Evolutionary conservation across 2,329 filamentous ascomycete species (phyloP), one percentile per base, ranked within the genome.

Genomic region (Hypomyces rosellus): DNA sequence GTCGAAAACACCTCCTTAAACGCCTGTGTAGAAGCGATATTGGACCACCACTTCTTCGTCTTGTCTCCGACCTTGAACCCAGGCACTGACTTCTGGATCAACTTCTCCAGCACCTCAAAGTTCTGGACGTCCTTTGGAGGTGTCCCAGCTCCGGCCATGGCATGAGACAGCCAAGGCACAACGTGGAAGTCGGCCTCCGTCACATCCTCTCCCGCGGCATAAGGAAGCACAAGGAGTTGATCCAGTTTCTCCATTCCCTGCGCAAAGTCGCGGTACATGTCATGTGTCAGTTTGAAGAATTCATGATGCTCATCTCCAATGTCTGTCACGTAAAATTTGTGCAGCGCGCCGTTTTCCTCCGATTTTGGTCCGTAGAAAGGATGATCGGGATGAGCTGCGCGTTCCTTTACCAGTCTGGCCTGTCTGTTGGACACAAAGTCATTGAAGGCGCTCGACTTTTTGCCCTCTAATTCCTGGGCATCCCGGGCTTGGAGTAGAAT

Each of bases 321-420:
- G 4, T 49, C 47, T 1, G 40, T 41, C 5, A 45, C 43, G 43
- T 58, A 58, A 11, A 50, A 22, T 1, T 36, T 49, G 34, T 45
- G 30, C 12, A 58, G 9, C 6, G 25, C 9, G 6, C 49, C 48
- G 25, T 58, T 58, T 25, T 58, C 56, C 9, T 37, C 25, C 18
- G 44, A 15, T 39, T 58, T 58, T 3, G 48, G 52, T 6, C 41
- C 50, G 41, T 59, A 59, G 43, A 61, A 61, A 1, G 55, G 45
- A 14, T 60, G 54, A 2, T 14, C 52, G 3, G 55, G 47, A 12
- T 48, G 3, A 2, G 54, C 50, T 14, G 47, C 45, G n/a, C 46
- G 45, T 20, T 57, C 55, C 2, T 48, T 20, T 6, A 54, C 55
- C 7, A 58, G 52, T 30, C 47, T 54, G 4, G 9, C 33, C 33